These are phyloP conservation scores for Cerrena zonata DNA, from an alignment of 1,284 basidiomycete species.

Conservation along the genomic window DNA sequence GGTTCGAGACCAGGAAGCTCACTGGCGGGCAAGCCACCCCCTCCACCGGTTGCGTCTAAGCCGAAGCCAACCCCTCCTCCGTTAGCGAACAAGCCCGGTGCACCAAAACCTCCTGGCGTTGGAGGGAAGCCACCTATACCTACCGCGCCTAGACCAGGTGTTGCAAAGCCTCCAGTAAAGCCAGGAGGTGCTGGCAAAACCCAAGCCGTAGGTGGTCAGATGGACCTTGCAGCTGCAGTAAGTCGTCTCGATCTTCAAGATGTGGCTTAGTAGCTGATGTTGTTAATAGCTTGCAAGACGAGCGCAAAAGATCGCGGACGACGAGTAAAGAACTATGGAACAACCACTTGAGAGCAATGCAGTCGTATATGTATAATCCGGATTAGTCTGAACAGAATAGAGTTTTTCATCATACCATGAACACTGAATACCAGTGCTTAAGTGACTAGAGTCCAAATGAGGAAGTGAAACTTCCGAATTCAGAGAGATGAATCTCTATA, in stretches of 20 bases:
- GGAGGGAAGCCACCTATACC: conserved; percentile 56
- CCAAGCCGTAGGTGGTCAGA: conserved; percentile 50
- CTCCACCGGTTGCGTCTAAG: conserved; percentile 53
- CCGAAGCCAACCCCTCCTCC: conserved; percentile 38
- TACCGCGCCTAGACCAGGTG: conserved; percentile 43
- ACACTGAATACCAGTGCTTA: too few relatives aligned
- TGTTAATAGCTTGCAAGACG: conserved; percentile 57
- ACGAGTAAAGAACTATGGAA: conserved; percentile 14
- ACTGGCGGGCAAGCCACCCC: conserved; percentile 39
- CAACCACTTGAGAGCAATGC: neutral
- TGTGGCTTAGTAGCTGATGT: neutral
- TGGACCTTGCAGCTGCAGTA: conserved; percentile 79
- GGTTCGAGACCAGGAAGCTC: conserved; percentile 53
- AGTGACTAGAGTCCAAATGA: too few relatives aligned
- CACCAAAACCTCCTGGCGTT: conserved; percentile 31
- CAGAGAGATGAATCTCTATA: too few relatives aligned
- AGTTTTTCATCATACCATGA: too few relatives aligned
- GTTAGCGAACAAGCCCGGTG: conserved; percentile 28
- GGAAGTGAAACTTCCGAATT: too few relatives aligned
- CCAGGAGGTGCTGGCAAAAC: conserved; percentile 30
- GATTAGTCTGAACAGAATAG: too few relatives aligned
- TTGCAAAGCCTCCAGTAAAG: conserved; percentile 19
- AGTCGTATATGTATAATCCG: too few relatives aligned
- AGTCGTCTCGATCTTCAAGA: conserved; percentile 27
- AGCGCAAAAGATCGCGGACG: conserved; percentile 56